Evolutionary conservation across 257 asterid genomes (phyloP), one percentile per base, ranked within the genome.

Genomic region (Solanum dulcamara): DNA sequence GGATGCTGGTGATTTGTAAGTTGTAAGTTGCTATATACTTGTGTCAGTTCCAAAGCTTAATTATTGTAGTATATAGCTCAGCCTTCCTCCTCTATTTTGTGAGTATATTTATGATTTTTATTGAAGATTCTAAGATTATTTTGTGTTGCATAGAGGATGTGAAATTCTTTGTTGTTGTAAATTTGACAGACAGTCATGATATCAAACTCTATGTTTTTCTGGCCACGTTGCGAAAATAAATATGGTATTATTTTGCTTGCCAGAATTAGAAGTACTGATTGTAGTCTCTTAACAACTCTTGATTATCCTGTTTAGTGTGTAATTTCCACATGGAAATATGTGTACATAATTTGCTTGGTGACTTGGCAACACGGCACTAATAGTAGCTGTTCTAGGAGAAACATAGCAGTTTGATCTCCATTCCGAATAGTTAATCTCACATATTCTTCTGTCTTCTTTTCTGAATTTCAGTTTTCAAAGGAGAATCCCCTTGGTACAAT

Each of bases 401-500:
- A n/a, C 71, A 26, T 70, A 70, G 48, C 18, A 4, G 80, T 70
- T 26, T n/a, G 70, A 60, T 60, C 71, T 62, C 71, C 20, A 13
- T 12, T 28, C 9, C 18, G 71, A 64, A 64, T 64, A 28, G 42
- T 66, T 32, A 55, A 40, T 46, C n/a, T 40, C 37, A 74, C 50
- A 0, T 7, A 42, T 14, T 74, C 26, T 67, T 14, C 38, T 82
- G 75, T 55, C 81, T 42, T 20, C 2, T 66, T 30, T 28, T 32
- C 42, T 81, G 32, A n/a, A 81, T 81, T 90, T 70, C 86, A 97
- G 98, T 91, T 95, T 60, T 89, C 98, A 18, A 95, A 91, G 94
- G 98, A 94, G 92, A 92, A 94, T 60, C 93, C 13, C 13, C 6
- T 7, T 37, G 40, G 75, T 66, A 32, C 13, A 66, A 32, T 66